phyloP scores from a whole-genome alignment of 768 basidiomycete species.

The Lactifluus rugatus region DNA sequence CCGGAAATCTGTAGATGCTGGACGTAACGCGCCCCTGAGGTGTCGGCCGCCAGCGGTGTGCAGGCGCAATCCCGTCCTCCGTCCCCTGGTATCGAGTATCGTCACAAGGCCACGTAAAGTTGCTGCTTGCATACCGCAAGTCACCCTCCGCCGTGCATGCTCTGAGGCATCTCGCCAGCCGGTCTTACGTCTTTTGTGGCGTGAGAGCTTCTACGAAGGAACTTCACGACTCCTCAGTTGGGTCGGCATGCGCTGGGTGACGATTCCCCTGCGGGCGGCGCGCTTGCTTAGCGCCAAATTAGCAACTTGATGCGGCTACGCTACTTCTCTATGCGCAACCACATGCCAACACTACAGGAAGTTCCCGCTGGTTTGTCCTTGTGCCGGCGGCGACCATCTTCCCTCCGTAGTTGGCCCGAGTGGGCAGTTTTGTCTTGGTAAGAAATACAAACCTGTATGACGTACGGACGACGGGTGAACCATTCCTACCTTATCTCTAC shows the following conservation, averaged over 20 bases:
- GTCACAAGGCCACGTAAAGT: neutral
- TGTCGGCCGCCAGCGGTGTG: neutral
- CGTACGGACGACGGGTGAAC: neutral
- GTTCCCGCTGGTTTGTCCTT: neutral
- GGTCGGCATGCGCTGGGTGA: neutral
- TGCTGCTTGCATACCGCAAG: neutral
- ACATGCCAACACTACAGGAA: neutral
- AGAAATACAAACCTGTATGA: neutral
- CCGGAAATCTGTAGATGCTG: neutral
- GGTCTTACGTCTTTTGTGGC: constrained; percentile 15
- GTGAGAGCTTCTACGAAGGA: constrained; percentile 14
- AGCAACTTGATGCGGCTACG: neutral
- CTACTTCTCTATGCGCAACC: neutral
- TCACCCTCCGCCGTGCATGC: neutral
- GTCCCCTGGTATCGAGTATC: neutral
- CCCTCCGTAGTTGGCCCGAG: neutral
- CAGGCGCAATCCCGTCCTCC: neutral
- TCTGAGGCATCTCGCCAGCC: neutral
- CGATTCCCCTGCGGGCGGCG: neutral
- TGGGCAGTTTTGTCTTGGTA: neutral
- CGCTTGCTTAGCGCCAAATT: neutral
- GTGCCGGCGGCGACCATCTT: neutral
- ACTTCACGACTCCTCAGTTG: neutral
- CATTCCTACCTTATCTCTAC: neutral
- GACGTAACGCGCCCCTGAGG: neutral